Evolutionary conservation across 495 filamentous ascomycete species (phyloP).

Genomic region (Podospora australis): DNA sequence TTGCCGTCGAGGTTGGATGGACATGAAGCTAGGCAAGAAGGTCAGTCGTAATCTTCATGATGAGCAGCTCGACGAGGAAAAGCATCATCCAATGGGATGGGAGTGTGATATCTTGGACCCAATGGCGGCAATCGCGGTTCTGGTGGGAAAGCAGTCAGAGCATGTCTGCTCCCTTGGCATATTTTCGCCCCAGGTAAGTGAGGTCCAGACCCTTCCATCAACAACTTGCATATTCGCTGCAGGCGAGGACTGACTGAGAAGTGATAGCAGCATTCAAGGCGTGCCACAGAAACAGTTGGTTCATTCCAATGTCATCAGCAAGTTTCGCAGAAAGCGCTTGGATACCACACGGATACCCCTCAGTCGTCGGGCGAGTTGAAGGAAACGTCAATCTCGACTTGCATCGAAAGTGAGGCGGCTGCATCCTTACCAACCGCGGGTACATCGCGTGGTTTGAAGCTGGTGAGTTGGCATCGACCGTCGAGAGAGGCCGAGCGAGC

Average conservation of each 20-base stretch:
- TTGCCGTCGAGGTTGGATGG: too few species aligned
- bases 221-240: too few species aligned
- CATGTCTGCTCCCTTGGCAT: too few species aligned
- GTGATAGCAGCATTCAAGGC: conserved; percentile 19
- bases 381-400: conserved; percentile 4
- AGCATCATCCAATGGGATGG: neutral
- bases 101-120: neutral
- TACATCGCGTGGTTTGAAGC: conserved; percentile 5
- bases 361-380: conserved; percentile 4
- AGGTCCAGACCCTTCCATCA: neutral
- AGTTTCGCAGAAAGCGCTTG: neutral
- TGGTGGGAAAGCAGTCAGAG: neutral
- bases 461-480: conserved; percentile 1
- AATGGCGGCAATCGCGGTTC: conserved; percentile 1
- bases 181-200: neutral
- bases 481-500: neutral
- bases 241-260: too few species aligned
- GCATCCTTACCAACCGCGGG: conserved; percentile 8
- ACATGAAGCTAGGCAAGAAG: neutral
- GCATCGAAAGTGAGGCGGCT: conserved; percentile 11
- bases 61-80: neutral
- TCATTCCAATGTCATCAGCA: conserved; percentile 1
- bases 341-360: neutral
- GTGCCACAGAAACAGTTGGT: conserved; percentile 17
- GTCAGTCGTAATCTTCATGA: neutral